Evolutionary conservation across 345 rosid genomes (phyloP).

Genomic region (Excoecaria agallocha): DNA sequence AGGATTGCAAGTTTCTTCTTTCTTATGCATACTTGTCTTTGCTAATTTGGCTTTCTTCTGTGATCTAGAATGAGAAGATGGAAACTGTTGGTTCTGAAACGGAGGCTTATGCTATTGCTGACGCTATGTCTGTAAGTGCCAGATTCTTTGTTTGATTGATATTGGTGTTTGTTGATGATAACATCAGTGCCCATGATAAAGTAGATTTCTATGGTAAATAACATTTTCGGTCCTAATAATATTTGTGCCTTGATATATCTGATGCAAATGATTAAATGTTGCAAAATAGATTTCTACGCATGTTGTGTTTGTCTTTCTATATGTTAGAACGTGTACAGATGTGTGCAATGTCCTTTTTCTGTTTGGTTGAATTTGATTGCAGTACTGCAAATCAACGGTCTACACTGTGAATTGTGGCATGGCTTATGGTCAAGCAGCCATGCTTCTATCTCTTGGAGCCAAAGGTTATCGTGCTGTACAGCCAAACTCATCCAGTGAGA

Average conservation of each 20-base stretch:
- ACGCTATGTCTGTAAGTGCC: slow-evolving; percentile 68
- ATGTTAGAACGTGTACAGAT: background rate
- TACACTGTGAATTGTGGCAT: slow-evolving; percentile 76
- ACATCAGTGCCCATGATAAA: background rate
- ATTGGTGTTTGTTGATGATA: background rate
- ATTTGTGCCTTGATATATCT: background rate
- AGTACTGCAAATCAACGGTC: slow-evolving; percentile 69
- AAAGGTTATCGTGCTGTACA: slow-evolving; percentile 72
- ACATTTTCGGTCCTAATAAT: background rate
- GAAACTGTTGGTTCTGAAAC: slow-evolving; percentile 91
- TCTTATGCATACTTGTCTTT: background rate
- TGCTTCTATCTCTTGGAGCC: slow-evolving; percentile 80
- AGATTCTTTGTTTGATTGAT: background rate
- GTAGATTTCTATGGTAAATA: background rate
- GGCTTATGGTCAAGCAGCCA: slow-evolving; percentile 96
- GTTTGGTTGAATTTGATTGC: slow-evolving; percentile 6
- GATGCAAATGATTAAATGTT: background rate
- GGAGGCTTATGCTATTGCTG: slow-evolving; percentile 91
- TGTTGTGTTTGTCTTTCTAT: background rate
- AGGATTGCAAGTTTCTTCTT: slow-evolving; percentile 7
- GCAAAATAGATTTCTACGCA: background rate
- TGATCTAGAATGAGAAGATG: slow-evolving; percentile 70
- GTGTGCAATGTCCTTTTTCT: slow-evolving; percentile 4
- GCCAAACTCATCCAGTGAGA: slow-evolving; percentile 73
- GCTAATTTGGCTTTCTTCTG: slow-evolving; percentile 17